These are phyloP conservation scores for Lasiodiplodia sp. DNA, from an alignment of 2,329 filamentous ascomycete genomes.

Conservation along the genomic window DNA sequence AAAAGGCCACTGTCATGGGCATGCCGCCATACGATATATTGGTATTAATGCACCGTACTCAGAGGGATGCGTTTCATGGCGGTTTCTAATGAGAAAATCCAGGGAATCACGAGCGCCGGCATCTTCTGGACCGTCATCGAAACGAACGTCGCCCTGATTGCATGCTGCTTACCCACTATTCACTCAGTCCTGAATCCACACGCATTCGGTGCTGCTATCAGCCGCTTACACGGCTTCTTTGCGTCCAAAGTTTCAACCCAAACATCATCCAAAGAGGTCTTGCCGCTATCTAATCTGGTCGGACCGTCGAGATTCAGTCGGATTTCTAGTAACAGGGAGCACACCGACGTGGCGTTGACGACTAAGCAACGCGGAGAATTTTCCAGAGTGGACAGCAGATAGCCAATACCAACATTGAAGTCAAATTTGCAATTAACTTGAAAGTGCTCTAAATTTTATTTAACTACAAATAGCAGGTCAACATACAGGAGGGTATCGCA, in stretches of 20 bases:
- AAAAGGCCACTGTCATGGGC: constrained; percentile 5
- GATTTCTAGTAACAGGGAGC: not conserved
- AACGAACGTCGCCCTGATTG: constrained; percentile 15
- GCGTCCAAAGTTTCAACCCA: not conserved
- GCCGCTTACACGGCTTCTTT: not conserved
- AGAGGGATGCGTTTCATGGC: not conserved
- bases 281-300: not conserved
- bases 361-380: not conserved
- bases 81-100: not conserved
- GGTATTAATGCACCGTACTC: not conserved
- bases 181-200: not conserved
- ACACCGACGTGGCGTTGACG: not conserved
- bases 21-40: constrained; percentile 16
- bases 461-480: too few species aligned
- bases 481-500: too few species aligned
- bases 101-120: constrained; percentile 13
- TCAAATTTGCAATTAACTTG: not conserved
- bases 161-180: constrained; percentile 1
- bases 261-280: not conserved
- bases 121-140: constrained; percentile 18
- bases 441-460: too few species aligned
- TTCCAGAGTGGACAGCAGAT: not conserved
- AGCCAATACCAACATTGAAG: not conserved
- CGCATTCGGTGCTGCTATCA: constrained; percentile 5
- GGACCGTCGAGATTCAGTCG: not conserved